These are phyloP conservation scores for Vanrija sp. DNA, from an alignment of 1,284 basidiomycete species.

Conservation along the genomic window DNA sequence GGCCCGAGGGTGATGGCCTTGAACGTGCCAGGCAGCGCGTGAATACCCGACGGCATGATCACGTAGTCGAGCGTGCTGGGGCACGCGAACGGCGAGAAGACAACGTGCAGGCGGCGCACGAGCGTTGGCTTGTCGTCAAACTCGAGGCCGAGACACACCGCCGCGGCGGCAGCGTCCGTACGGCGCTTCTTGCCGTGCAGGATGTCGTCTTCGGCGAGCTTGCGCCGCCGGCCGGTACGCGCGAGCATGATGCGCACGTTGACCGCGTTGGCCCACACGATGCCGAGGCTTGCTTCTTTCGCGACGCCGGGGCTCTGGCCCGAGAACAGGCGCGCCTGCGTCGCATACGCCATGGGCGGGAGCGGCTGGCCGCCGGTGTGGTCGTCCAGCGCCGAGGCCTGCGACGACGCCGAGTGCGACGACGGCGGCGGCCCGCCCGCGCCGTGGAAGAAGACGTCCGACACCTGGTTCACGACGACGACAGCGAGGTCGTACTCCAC, in stretches of 20 bases:
- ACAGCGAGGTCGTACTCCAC: conserved; percentile 63
- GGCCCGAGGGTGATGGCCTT: conserved; percentile 20
- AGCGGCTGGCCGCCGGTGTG: conserved; percentile 10
- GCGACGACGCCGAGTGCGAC: background rate
- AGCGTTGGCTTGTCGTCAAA: conserved; percentile 46
- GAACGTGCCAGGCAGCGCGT: conserved; percentile 25
- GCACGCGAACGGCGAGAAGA: conserved; percentile 66
- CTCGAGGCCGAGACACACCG: background rate
- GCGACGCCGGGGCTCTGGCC: conserved; percentile 57
- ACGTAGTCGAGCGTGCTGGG: conserved; percentile 67
- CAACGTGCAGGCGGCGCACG: conserved; percentile 53
- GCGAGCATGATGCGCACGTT: conserved; percentile 77
- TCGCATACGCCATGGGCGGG: conserved; percentile 57
- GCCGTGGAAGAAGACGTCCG: conserved; percentile 59
- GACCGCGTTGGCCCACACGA: conserved; percentile 86
- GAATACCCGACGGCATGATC: conserved; percentile 60
- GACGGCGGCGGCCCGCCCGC: conserved; percentile 1
- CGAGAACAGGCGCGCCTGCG: conserved; percentile 70
- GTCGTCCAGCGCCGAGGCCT: background rate
- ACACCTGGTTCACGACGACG: conserved; percentile 79
- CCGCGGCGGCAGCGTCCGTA: background rate
- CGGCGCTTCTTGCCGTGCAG: conserved; percentile 1
- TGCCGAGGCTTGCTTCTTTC: conserved; percentile 77
- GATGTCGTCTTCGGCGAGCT: conserved; percentile 50
- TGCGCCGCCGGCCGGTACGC: conserved; percentile 65